Base-by-base conservation (phyloP, 2,329 filamentous ascomycete species). In the Colletotrichum sp. region DNA sequence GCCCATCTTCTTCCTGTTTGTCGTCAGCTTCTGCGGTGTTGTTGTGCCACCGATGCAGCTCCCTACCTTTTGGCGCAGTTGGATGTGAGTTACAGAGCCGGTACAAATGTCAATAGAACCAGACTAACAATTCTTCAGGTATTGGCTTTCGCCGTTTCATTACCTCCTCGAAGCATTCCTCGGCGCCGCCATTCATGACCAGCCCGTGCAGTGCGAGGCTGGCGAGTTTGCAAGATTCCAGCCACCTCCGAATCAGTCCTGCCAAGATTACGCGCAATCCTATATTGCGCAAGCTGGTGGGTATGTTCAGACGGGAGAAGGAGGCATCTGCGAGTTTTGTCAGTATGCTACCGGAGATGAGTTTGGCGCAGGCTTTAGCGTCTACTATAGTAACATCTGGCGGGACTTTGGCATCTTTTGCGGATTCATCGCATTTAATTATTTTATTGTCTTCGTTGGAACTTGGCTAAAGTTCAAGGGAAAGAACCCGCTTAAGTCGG, bases 21-120 rank as follows among this genome's bases (percentile, higher is more conserved):
- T 94, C 47, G 87, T 93, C 27, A 89, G 89, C 11, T 94, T 94
- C 86, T 94, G 92, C 80, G 93, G 93, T 71, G 91, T 94, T 8
- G 88, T 93, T 12, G 92, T 94, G 1, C 92, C 92, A 0, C 90
- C 90, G 18, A 78, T 76, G 3, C 86, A 86, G 5, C 81, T 94
- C 1, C 90, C 90, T 0, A 81, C 84, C 2, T 94, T 94, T 80
- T 94, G 93, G 92, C 85, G 86, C 16, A 82, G 82, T 9, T 91
- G 88, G 88, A 90, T 92, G 89, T 51, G 43, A 51, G 43, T 51
- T 21, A 51, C 21, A 51, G n/a, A 4, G 43, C 43, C 43, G 43
- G n/a, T 51, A 11, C 43, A 13, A 13, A 12, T n/a, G 12, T 51
- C n/a, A 12, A n/a, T 51, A 13, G 43, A 51, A 51, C 13, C 12